Evolutionary conservation across 2,329 filamentous ascomycete species (phyloP).

Genomic region (Paracamarosporium sp.): DNA sequence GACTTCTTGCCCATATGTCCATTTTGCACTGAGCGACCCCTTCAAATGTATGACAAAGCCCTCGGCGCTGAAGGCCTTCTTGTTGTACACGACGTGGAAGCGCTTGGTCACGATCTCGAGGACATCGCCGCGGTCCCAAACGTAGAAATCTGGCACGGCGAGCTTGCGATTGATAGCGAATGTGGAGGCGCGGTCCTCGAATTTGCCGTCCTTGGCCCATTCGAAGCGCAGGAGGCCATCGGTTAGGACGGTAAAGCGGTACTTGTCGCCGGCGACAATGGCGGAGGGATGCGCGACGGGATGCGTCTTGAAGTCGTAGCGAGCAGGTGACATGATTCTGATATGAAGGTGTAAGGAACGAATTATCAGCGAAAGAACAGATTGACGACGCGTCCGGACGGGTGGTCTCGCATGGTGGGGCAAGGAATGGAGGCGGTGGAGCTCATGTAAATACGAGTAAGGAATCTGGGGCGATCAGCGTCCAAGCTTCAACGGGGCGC

Average conservation of each 20-base stretch:
- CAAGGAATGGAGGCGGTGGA: slow-evolving; percentile 21
- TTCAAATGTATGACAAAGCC: slow-evolving; percentile 58
- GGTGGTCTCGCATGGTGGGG: slow-evolving; percentile 24
- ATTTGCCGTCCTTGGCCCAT: slow-evolving; percentile 65
- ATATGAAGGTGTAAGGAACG: slow-evolving; percentile 1
- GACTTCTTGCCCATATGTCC: slow-evolving; percentile 59
- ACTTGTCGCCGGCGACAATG: slow-evolving; percentile 56
- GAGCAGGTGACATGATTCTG: slow-evolving; percentile 37
- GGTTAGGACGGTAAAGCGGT: slow-evolving; percentile 66
- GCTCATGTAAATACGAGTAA: slow-evolving; percentile 28
- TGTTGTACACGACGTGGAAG: slow-evolving; percentile 66
- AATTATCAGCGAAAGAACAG: slow-evolving; percentile 15
- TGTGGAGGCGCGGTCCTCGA: slow-evolving; percentile 68
- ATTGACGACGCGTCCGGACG: background rate
- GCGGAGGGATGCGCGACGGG: slow-evolving; percentile 55
- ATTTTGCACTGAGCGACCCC: slow-evolving; percentile 52
- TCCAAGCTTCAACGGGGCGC: slow-evolving; percentile 28
- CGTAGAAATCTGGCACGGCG: slow-evolving; percentile 56
- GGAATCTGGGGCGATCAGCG: slow-evolving; percentile 16
- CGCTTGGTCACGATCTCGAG: slow-evolving; percentile 64
- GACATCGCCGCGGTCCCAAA: slow-evolving; percentile 53
- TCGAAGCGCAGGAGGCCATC: slow-evolving; percentile 66
- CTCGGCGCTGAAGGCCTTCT: slow-evolving; percentile 59
- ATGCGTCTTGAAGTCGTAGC: slow-evolving; percentile 53
- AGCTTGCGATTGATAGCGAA: slow-evolving; percentile 65